Evolutionary conservation across 805 yeast species (phyloP).

Genomic region (Scheffersomyces lignosus): DNA sequence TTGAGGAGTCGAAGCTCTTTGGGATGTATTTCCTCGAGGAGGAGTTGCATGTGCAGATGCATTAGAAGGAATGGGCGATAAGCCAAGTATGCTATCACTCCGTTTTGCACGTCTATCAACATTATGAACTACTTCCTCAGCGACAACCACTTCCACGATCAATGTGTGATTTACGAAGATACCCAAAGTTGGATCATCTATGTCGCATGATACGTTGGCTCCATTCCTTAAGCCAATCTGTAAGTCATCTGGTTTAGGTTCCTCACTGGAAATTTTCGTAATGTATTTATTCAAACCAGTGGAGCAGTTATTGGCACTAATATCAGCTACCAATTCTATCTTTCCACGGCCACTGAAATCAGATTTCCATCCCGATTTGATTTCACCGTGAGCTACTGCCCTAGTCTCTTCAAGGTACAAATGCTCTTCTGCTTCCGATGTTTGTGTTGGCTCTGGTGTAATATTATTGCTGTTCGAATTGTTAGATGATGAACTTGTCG

Average conservation of each 20-base stretch:
- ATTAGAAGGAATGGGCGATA: slow-evolving; percentile 27
- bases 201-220: slow-evolving; percentile 72
- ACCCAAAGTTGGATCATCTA: slow-evolving; percentile 80
- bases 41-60: slow-evolving; percentile 26
- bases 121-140: slow-evolving; percentile 73
- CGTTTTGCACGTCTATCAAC: slow-evolving; percentile 7
- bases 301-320: slow-evolving; percentile 57
- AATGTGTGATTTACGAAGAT: slow-evolving; percentile 73
- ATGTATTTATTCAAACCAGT: slow-evolving; percentile 49
- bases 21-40: background rate
- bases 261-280: slow-evolving; percentile 43
- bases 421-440: slow-evolving; percentile 18
- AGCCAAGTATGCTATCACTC: slow-evolving; percentile 5
- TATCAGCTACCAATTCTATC: slow-evolving; percentile 75
- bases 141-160: slow-evolving; percentile 87
- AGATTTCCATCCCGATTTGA: slow-evolving; percentile 93
- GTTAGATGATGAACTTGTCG: background rate
- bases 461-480: slow-evolving; percentile 8
- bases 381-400: slow-evolving; percentile 73
- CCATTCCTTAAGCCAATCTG: slow-evolving; percentile 30
- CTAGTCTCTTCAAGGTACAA: slow-evolving; percentile 72
- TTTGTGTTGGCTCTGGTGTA: slow-evolving; percentile 25
- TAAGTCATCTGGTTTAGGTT: slow-evolving; percentile 23
- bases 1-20: slow-evolving; percentile 20
- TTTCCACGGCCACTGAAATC: slow-evolving; percentile 79